Conservation (phyloP, 1,284 basidiomycete genomes). For the Boletus calvinii region DNA sequence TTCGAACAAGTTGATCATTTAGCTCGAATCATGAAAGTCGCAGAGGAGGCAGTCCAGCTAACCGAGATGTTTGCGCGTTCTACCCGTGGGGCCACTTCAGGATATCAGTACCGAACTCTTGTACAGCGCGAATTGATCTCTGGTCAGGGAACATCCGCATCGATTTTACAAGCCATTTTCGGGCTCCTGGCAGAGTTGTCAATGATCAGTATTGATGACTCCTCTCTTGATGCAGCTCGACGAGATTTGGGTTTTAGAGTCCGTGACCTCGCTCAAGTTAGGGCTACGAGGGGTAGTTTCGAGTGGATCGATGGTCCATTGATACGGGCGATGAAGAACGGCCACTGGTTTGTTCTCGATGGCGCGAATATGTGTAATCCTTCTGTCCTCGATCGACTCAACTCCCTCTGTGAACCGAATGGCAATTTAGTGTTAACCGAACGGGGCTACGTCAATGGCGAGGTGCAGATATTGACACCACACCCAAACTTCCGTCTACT, state of each 20-base stretch:
- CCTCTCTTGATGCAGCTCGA: slow-evolving; percentile 11
- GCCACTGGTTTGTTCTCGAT: slow-evolving; percentile 91
- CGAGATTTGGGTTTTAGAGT: slow-evolving; percentile 20
- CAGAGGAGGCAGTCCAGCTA: slow-evolving; percentile 42
- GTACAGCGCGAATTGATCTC: slow-evolving; percentile 28
- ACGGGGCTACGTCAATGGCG: slow-evolving; percentile 80
- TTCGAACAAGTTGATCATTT: slow-evolving; percentile 85
- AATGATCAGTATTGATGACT: slow-evolving; percentile 11
- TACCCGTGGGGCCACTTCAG: slow-evolving; percentile 34
- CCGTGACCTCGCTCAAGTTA: slow-evolving; percentile 16
- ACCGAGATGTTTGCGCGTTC: slow-evolving; percentile 44
- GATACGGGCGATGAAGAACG: slow-evolving; percentile 81
- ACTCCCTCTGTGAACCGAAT: slow-evolving; percentile 90
- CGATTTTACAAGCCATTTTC: slow-evolving; percentile 25
- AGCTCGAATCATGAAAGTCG: slow-evolving; percentile 39
- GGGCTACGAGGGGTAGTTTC: slow-evolving; percentile 58
- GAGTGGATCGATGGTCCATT: slow-evolving; percentile 98
- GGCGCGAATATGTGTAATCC: slow-evolving; percentile 95
- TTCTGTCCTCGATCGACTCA: slow-evolving; percentile 95
- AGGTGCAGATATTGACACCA: slow-evolving; percentile 75
- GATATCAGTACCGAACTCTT: slow-evolving; percentile 19
- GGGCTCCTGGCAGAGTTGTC: slow-evolving; percentile 28
- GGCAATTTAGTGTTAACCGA: slow-evolving; percentile 87
- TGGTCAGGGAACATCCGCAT: slow-evolving; percentile 14
- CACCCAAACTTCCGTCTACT: slow-evolving; percentile 91